phyloP scores from a whole-genome alignment of 208 protist species.

The Acanthamoeba pearcei region DNA sequence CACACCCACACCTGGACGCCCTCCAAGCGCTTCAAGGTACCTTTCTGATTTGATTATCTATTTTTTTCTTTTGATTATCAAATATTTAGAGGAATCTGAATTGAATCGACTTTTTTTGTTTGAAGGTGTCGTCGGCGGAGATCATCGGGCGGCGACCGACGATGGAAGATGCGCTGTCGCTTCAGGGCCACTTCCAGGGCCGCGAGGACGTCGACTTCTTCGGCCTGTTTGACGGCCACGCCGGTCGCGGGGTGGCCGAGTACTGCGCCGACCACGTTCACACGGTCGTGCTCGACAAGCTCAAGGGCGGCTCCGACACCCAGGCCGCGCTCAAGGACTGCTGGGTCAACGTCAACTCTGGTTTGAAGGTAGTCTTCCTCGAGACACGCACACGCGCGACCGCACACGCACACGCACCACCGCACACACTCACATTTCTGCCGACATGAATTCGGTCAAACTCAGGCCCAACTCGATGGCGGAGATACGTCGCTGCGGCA shows the following conservation, averaged over 20 bases:
- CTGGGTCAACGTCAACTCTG: constrained; percentile 44
- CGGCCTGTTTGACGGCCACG: constrained; percentile 75
- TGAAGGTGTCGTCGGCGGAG: constrained; percentile 51
- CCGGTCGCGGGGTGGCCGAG: constrained; percentile 64
- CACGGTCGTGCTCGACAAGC: constrained; percentile 36
- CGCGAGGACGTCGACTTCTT: constrained; percentile 71
- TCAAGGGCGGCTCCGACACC: background rate
- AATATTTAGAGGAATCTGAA: background rate
- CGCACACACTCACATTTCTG: too few relatives aligned
- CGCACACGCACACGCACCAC: background rate
- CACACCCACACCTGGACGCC: constrained; percentile 53
- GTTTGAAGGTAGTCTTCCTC: constrained; percentile 16
- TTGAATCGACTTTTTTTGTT: too few relatives aligned
- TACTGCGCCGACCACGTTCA: constrained; percentile 65
- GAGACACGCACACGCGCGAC: background rate
- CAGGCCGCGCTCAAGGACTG: constrained; percentile 12
- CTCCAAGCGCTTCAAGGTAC: constrained; percentile 41
- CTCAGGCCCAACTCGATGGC: constrained; percentile 3
- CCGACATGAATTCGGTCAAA: too few relatives aligned
- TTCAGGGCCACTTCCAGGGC: constrained; percentile 60
- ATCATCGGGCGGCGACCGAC: constrained; percentile 70
- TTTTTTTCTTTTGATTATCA: too few relatives aligned
- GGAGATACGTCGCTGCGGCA: constrained; percentile 31
- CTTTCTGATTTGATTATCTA: background rate
- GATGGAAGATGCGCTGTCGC: constrained; percentile 68